A percentile compares a stretch with the other conserved stretches of the same genome.
Evolutionary conservation across 2,329 filamentous ascomycete genomes (phyloP).

Genomic region (Clonostachys sp.): DNA sequence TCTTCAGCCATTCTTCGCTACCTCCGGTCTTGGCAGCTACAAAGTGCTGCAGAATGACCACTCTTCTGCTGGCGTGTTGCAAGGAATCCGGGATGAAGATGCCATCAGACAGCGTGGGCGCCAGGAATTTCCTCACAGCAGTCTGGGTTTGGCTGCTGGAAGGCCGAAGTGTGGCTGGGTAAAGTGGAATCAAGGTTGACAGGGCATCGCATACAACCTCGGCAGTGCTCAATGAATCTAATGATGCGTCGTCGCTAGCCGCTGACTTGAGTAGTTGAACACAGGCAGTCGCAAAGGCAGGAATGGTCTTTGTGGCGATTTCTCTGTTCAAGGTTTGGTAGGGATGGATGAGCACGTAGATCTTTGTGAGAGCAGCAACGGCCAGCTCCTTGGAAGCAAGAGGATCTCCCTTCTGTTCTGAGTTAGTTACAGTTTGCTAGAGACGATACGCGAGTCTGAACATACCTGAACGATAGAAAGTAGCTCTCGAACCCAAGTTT

Average conservation of each 20-base stretch:
- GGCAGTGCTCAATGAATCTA: conserved; percentile 43
- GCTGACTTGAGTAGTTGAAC: conserved; percentile 57
- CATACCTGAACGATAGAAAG: conserved; percentile 68
- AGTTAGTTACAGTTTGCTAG: conserved; percentile 10
- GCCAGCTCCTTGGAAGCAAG: conserved; percentile 70
- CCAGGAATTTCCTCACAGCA: conserved; percentile 55
- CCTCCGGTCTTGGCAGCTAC: conserved; percentile 77
- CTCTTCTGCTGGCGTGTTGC: conserved; percentile 51
- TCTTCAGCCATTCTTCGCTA: conserved; percentile 73
- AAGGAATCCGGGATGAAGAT: conserved; percentile 45
- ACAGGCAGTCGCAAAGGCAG: conserved; percentile 68
- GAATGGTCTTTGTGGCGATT: conserved; percentile 78
- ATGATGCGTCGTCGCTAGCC: conserved; percentile 14
- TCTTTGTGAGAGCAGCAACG: conserved; percentile 73
- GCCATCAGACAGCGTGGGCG: conserved; percentile 54
- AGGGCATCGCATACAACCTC: conserved; percentile 71
- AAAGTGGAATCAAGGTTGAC: conserved; percentile 67
- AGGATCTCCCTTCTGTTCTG: conserved; percentile 69
- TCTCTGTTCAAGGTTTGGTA: conserved; percentile 82
- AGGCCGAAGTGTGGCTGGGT: conserved; percentile 79
- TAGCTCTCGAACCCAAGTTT: conserved; percentile 74
- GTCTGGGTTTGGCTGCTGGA: conserved; percentile 64
- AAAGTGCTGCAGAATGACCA: conserved; percentile 70
- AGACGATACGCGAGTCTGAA: conserved; percentile 1
- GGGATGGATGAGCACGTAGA: conserved; percentile 77